Evolutionary conservation across 2,329 filamentous ascomycete genomes (phyloP).

Genomic region (Talaromyces albobiverticillius): DNA sequence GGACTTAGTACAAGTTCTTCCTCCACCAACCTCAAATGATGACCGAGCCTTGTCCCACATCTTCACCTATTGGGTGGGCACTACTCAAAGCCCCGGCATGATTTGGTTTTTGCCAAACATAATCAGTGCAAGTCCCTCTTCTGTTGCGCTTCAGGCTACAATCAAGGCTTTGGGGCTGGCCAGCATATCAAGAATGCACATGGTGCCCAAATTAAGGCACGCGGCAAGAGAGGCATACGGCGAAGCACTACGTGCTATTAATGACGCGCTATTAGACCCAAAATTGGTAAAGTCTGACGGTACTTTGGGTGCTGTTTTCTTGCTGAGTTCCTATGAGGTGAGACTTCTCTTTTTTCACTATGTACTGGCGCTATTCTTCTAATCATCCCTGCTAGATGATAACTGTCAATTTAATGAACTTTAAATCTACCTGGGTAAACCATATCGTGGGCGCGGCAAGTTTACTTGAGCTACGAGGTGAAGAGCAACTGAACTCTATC

Average conservation of each 20-base stretch:
- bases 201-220: background rate
- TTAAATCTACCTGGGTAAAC: slow-evolving; percentile 16
- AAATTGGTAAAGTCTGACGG: slow-evolving; percentile 14
- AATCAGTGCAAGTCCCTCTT: background rate
- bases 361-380: background rate
- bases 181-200: background rate
- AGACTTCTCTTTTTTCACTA: slow-evolving; percentile 1
- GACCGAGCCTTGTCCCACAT: background rate
- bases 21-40: background rate
- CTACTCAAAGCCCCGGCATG: slow-evolving; percentile 7
- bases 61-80: slow-evolving; percentile 10
- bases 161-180: background rate
- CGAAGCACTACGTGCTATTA: slow-evolving; percentile 15
- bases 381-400: background rate
- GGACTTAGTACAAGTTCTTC: background rate
- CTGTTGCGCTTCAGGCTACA: background rate
- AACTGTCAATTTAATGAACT: background rate
- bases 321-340: slow-evolving; percentile 20
- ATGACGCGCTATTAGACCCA: slow-evolving; percentile 14
- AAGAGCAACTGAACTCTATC: slow-evolving; percentile 12
- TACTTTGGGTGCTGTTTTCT: slow-evolving; percentile 18
- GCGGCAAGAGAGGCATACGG: background rate
- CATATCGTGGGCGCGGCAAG: slow-evolving; percentile 16
- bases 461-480: slow-evolving; percentile 18
- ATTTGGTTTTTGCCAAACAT: slow-evolving; percentile 4